A percentile compares a stretch with the other conserved stretches of the same genome.
phyloP scores from a whole-genome alignment of 805 yeast genomes.

The Candida arabinofermentans region DNA sequence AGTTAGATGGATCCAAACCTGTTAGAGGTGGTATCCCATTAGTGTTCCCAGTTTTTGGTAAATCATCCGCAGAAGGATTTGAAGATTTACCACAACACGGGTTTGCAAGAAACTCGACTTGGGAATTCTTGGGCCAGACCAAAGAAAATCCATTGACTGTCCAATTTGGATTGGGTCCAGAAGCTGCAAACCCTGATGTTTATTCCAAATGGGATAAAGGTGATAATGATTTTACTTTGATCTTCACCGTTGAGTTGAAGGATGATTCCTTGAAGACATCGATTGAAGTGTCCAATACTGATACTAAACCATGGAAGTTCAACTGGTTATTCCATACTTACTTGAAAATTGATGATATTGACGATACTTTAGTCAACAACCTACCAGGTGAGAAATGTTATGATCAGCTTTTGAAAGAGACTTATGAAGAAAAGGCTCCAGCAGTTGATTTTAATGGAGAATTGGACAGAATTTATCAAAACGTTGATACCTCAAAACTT shows the following conservation, averaged over 20 bases:
- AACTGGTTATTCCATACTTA: constrained; percentile 96
- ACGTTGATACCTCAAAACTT: constrained; percentile 48
- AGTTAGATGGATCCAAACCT: constrained; percentile 86
- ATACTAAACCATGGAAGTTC: constrained; percentile 66
- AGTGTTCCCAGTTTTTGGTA: constrained; percentile 93
- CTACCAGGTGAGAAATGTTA: constrained; percentile 66
- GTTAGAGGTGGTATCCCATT: constrained; percentile 97
- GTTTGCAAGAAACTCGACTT: constrained; percentile 81
- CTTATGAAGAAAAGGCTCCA: constrained; percentile 70
- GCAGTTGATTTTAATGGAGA: constrained; percentile 71
- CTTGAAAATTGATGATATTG: constrained; percentile 69
- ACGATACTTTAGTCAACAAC: constrained; percentile 73
- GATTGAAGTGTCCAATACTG: constrained; percentile 75
- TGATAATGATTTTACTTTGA: constrained; percentile 68
- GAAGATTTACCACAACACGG: constrained; percentile 89
- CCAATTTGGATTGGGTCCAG: constrained; percentile 90
- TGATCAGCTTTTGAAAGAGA: constrained; percentile 68
- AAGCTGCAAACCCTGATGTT: constrained; percentile 62
- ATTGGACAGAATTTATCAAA: constrained; percentile 78
- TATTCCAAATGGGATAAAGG: constrained; percentile 51
- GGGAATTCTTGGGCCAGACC: constrained; percentile 94
- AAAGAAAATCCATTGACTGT: constrained; percentile 67
- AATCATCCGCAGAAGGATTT: constrained; percentile 54
- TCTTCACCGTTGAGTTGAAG: constrained; percentile 62
- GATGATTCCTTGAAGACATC: constrained; percentile 57